Percentiles rank a stretch among this genome's conserved stretches.
Evolutionary conservation across 352 stramenopile species (phyloP).

Genomic region (Globisporangium spinosum): DNA sequence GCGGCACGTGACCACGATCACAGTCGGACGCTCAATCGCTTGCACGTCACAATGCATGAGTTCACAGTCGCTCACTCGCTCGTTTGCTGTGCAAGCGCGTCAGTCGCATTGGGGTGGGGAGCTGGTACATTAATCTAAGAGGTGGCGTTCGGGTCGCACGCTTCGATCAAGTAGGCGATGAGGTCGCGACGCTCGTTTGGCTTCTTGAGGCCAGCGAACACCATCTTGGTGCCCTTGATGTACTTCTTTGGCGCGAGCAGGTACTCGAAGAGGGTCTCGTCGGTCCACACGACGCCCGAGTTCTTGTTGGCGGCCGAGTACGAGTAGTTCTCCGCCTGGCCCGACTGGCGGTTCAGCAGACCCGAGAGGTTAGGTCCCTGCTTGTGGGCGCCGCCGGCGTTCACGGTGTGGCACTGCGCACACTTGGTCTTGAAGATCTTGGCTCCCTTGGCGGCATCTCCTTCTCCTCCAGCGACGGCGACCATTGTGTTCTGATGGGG

Average conservation of each 20-base stretch:
- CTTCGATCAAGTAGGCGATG: slow-evolving; percentile 97
- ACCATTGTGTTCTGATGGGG: slow-evolving; percentile 12
- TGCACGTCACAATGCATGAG: neutral
- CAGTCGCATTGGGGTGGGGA: neutral
- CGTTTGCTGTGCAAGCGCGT: neutral
- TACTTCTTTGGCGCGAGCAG: slow-evolving; percentile 99
- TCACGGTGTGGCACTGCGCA: slow-evolving; percentile 92
- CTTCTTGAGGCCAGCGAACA: slow-evolving; percentile 99
- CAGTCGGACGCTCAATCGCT: slow-evolving; percentile 1
- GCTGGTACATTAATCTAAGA: slow-evolving; percentile 22
- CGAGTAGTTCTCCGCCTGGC: slow-evolving; percentile 95
- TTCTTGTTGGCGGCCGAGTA: slow-evolving; percentile 99
- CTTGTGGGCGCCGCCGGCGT: slow-evolving; percentile 93
- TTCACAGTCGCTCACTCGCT: neutral
- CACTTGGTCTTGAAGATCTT: slow-evolving; percentile 98
- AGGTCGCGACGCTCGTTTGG: slow-evolving; percentile 95
- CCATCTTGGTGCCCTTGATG: slow-evolving; percentile 99
- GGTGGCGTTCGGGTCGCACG: slow-evolving; percentile 45
- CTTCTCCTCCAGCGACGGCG: slow-evolving; percentile 29
- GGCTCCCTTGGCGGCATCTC: slow-evolving; percentile 85
- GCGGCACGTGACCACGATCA: neutral
- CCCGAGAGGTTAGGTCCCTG: slow-evolving; percentile 98
- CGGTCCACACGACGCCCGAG: slow-evolving; percentile 93
- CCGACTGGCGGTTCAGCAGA: slow-evolving; percentile 95
- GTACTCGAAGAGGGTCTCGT: slow-evolving; percentile 99